Conservation (phyloP, 108 stramenopile genomes). For the Asterionellopsis glacialis region DNA sequence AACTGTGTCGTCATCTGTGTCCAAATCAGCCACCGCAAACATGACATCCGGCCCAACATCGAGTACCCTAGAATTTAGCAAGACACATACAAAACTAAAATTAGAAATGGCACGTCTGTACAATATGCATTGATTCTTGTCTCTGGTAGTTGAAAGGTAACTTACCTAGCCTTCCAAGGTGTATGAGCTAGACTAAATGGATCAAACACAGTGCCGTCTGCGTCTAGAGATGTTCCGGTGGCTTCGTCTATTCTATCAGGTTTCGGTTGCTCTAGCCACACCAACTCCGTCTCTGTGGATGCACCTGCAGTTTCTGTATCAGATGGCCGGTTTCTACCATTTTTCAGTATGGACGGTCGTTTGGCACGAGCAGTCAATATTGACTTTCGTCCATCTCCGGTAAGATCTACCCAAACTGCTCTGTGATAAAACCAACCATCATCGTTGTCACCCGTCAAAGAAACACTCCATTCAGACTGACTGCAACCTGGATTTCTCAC, state of each 20-base stretch:
- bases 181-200: conserved; percentile 64
- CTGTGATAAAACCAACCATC: conserved; percentile 86
- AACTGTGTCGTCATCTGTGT: conserved; percentile 77
- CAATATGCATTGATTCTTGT: too few species aligned
- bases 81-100: not conserved
- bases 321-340: not conserved
- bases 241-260: conserved; percentile 53
- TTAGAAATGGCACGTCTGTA: too few species aligned
- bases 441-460: conserved; percentile 33
- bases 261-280: conserved; percentile 82
- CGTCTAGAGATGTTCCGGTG: conserved; percentile 72
- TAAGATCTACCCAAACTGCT: conserved; percentile 88
- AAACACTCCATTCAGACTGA: conserved; percentile 55
- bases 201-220: conserved; percentile 77
- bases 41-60: conserved; percentile 94
- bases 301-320: not conserved
- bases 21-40: conserved; percentile 91
- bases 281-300: conserved; percentile 35
- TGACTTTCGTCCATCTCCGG: conserved; percentile 84
- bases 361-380: conserved; percentile 89
- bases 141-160: not conserved
- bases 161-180: conserved; percentile 75
- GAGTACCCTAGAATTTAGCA: conserved; percentile 40
- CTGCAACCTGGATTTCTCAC: conserved; percentile 65
- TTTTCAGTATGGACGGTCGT: conserved; percentile 25